Base-by-base conservation (phyloP, 345 rosid species). In the Bruguiera sexangula region DNA sequence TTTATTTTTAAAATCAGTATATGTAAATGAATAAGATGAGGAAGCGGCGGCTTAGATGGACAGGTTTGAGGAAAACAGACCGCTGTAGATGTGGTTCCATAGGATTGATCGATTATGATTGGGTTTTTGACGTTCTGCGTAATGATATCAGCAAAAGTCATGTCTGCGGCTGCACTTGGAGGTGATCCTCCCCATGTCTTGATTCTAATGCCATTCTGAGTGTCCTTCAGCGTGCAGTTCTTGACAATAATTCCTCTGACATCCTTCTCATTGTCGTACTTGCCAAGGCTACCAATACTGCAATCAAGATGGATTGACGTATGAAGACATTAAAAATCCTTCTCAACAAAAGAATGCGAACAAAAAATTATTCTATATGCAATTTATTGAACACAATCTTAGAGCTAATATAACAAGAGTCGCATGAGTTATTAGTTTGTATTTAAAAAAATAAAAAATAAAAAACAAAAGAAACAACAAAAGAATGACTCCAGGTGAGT, bases 261-360 rank as follows among this genome's bases (percentile, higher is more conserved):
- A 37, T 86, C 81, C 37, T 78, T 32, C 78, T 89, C 96, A 27
- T 85, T 71, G 0, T 60, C 58, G 73, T 83, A 83, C 75, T 78
- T 84, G 39, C 97, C 97, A 4, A 89, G 89, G 81, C 97, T 92
- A 13, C 94, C 96, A 22, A 89, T 62, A 43, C 94, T 88, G 83
- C 68, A 53, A n/a, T 30, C 19, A 46, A 62, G 6, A 27, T 6
- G 34, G 18, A 61, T 10, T 43, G 1, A 54, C 6, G 24, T 6
- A 52, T 27, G 6, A 30, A 15, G 50, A 43, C 50, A 3, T 39
- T 39, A 39, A 39, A 9, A 39, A 39, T 39, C 48, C 48, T 39
- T 11, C 0, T 3, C 50, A 13, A 43, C 5, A 43, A 15, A 43
- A 43, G 50, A 39, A 39, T 39, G 2, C 15, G 15, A 11, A 39